phyloP scores from a whole-genome alignment of 257 asterid genomes.

The Gardenia jasminoides region DNA sequence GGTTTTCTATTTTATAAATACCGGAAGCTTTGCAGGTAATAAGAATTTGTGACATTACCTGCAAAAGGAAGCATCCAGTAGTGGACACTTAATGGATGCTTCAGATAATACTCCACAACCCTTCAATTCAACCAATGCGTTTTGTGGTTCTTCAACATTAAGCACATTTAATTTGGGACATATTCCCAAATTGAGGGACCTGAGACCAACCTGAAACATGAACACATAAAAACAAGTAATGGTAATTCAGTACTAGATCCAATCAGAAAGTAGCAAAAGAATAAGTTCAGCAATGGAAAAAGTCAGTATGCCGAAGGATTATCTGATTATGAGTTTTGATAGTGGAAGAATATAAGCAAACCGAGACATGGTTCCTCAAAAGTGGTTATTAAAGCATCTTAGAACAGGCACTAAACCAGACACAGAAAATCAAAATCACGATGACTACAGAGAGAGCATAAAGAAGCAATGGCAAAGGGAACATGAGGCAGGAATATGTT shows the following conservation, averaged over 20 bases:
- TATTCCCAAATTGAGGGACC: slow-evolving; percentile 90
- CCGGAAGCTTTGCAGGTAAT: too few relatives aligned
- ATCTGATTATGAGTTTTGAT: background rate
- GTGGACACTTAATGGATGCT: slow-evolving; percentile 81
- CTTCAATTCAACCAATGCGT: slow-evolving; percentile 91
- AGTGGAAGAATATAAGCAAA: background rate
- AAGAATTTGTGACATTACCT: too few relatives aligned
- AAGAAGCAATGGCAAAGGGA: background rate
- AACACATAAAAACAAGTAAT: background rate
- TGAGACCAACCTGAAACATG: slow-evolving; percentile 77
- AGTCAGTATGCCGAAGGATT: background rate
- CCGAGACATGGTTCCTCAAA: background rate
- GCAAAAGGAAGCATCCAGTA: slow-evolving; percentile 53
- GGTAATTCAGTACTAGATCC: background rate
- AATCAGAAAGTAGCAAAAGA: background rate
- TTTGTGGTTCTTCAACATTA: slow-evolving; percentile 69
- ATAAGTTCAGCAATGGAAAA: background rate
- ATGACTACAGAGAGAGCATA: background rate
- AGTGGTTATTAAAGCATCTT: background rate
- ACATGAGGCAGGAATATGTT: slow-evolving; percentile 1
- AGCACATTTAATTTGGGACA: slow-evolving; percentile 86
- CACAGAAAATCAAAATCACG: background rate
- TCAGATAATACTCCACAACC: slow-evolving; percentile 93
- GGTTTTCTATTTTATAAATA: too few relatives aligned
- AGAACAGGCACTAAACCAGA: background rate